A percentile compares a stretch with the other conserved stretches of the same genome.
Evolutionary conservation across 176 grass and related monocot species (phyloP).

Genomic region (Ampelocalamus luodianensis): DNA sequence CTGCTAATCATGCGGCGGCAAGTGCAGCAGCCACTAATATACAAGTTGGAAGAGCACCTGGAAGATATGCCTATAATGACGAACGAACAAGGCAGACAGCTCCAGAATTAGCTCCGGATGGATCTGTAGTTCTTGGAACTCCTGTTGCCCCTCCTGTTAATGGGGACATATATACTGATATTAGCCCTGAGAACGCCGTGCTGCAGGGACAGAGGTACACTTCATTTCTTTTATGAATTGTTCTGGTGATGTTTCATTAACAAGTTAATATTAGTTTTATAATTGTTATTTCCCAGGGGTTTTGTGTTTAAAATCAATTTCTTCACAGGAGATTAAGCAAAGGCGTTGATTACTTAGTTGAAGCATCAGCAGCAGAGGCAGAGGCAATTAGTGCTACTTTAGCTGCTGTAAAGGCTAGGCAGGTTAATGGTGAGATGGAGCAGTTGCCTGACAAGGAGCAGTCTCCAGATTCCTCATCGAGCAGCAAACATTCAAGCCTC

Average conservation of each 20-base stretch:
- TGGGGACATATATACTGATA: constrained; percentile 84
- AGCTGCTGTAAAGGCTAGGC: constrained; percentile 87
- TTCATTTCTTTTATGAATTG: constrained; percentile 23
- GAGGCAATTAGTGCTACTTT: constrained; percentile 92
- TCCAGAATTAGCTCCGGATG: constrained; percentile 65
- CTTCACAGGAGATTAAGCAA: constrained; percentile 78
- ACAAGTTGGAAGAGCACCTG: constrained; percentile 66
- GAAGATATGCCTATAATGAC: constrained; percentile 66
- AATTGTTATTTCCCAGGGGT: too few relatives aligned
- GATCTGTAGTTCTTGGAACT: constrained; percentile 86
- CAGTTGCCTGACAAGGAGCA: constrained; percentile 65
- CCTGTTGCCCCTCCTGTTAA: constrained; percentile 93
- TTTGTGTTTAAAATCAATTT: background rate
- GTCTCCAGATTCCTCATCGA: constrained; percentile 64
- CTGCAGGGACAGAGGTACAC: constrained; percentile 92
- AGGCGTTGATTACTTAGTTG: constrained; percentile 91
- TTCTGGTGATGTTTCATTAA: constrained; percentile 23
- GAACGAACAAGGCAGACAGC: constrained; percentile 65
- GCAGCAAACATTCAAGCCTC: constrained; percentile 67
- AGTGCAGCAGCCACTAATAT: constrained; percentile 52
- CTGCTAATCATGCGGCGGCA: constrained; percentile 86
- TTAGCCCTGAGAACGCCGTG: constrained; percentile 90
- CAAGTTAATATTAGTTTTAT: too few relatives aligned
- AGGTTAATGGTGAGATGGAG: constrained; percentile 79
- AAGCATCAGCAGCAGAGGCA: constrained; percentile 89